Evolutionary conservation across 1,284 basidiomycete species (phyloP).

Genomic region (Puccinia brachypodii): DNA sequence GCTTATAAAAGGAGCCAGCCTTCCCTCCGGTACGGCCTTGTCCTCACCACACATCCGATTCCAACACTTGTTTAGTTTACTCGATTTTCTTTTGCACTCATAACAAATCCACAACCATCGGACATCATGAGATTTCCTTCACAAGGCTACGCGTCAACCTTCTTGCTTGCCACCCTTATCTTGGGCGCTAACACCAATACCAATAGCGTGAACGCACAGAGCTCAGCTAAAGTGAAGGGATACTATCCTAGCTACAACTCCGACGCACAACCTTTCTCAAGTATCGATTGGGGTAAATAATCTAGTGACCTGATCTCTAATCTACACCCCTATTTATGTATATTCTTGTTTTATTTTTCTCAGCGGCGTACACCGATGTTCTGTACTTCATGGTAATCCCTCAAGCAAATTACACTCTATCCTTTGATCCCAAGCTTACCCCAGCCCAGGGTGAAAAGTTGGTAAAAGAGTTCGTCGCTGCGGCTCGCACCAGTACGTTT

Average conservation of each 20-base stretch:
- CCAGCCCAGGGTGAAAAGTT: not conserved
- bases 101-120: not conserved
- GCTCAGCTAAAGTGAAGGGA: constrained; percentile 20
- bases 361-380: constrained; percentile 43
- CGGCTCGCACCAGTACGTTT: constrained; percentile 19
- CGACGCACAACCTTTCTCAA: not conserved
- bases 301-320: not conserved
- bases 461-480: constrained; percentile 17
- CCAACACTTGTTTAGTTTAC: no score
- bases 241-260: constrained; percentile 41
- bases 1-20: no score
- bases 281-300: constrained; percentile 30
- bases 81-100: no score
- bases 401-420: not conserved
- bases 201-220: no score
- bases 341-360: not conserved
- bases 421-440: not conserved
- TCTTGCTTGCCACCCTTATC: not conserved
- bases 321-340: no score
- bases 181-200: not conserved
- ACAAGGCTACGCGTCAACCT: not conserved
- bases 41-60: no score
- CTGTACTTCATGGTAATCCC: constrained; percentile 26
- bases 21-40: no score
- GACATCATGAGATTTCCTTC: not conserved